These are phyloP conservation scores for Galerina sulciceps DNA, from an alignment of 768 basidiomycete species.

Conservation along the genomic window DNA sequence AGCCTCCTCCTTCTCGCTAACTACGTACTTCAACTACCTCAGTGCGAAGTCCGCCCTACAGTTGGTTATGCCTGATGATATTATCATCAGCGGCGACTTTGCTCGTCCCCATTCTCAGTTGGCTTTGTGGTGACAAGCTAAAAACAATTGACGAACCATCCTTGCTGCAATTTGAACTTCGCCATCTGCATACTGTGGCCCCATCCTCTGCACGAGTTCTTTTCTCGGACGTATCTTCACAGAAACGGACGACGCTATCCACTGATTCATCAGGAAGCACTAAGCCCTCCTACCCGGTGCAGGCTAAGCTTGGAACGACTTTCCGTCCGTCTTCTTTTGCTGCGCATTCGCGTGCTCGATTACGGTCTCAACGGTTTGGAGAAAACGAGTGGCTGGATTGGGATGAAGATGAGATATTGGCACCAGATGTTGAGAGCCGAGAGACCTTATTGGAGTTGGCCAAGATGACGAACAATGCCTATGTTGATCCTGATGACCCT, in stretches of 20 bases:
- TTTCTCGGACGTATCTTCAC: constrained; percentile 51
- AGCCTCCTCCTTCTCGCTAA: background rate
- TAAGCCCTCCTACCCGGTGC: constrained; percentile 37
- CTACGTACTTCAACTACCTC: background rate
- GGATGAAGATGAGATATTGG: constrained; percentile 75
- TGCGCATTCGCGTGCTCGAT: constrained; percentile 45
- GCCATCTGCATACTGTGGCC: constrained; percentile 65
- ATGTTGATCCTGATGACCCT: constrained; percentile 61
- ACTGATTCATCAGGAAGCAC: constrained; percentile 19
- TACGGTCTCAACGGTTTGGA: constrained; percentile 47
- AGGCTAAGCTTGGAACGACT: constrained; percentile 38
- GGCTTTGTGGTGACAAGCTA: constrained; percentile 26
- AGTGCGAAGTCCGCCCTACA: background rate
- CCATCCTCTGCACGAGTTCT: constrained; percentile 46
- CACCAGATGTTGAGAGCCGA: constrained; percentile 77
- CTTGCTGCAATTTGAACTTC: constrained; percentile 54
- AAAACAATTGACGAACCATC: constrained; percentile 7
- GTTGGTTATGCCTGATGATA: constrained; percentile 51
- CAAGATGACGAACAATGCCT: constrained; percentile 96
- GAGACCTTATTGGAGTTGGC: constrained; percentile 82
- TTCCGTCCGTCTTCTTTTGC: constrained; percentile 54
- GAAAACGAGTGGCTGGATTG: constrained; percentile 58
- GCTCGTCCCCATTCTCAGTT: constrained; percentile 45
- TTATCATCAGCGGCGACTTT: constrained; percentile 49
- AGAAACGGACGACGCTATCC: constrained; percentile 5